Conservation (phyloP, 169 alveolate species). For the Cryptosporidium felis region DNA sequence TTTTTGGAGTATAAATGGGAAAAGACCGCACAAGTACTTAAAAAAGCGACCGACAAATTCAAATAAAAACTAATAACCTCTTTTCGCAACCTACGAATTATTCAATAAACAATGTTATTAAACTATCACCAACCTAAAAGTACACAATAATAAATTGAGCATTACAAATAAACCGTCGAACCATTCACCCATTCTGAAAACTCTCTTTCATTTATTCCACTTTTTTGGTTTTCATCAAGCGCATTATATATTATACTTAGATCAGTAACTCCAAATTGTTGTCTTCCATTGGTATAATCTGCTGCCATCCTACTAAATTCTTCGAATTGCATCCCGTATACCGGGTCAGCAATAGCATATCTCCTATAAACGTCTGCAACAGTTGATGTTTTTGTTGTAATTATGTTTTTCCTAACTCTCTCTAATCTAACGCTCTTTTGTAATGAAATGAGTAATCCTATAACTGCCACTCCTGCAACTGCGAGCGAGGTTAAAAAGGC, state of each 20-base stretch:
- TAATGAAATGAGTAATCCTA: conserved; percentile 85
- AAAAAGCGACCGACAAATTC: too few relatives aligned
- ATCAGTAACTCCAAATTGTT: conserved; percentile 87
- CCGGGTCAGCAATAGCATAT: conserved; percentile 89
- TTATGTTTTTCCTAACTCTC: conserved; percentile 78
- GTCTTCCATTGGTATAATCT: conserved; percentile 86
- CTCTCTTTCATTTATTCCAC: conserved; percentile 89
- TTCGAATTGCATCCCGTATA: conserved; percentile 90
- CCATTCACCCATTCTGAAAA: conserved; percentile 90
- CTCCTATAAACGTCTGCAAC: conserved; percentile 88
- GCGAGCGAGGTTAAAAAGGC: conserved; percentile 77
- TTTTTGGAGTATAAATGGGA: too few relatives aligned
- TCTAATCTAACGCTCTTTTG: conserved; percentile 87
- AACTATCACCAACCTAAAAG: too few relatives aligned
- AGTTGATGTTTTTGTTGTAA: conserved; percentile 81
- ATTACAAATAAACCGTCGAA: conserved; percentile 61
- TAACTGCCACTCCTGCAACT: conserved; percentile 82
- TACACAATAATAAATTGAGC: too few relatives aligned
- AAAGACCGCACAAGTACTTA: too few relatives aligned
- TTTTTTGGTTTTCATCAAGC: conserved; percentile 88
- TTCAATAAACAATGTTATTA: too few relatives aligned
- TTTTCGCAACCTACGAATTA: too few relatives aligned
- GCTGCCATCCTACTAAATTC: conserved; percentile 90
- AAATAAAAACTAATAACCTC: too few relatives aligned
- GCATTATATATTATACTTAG: conserved; percentile 87